Conservation (phyloP, 306 rosid genomes). For the Malus fusca region DNA sequence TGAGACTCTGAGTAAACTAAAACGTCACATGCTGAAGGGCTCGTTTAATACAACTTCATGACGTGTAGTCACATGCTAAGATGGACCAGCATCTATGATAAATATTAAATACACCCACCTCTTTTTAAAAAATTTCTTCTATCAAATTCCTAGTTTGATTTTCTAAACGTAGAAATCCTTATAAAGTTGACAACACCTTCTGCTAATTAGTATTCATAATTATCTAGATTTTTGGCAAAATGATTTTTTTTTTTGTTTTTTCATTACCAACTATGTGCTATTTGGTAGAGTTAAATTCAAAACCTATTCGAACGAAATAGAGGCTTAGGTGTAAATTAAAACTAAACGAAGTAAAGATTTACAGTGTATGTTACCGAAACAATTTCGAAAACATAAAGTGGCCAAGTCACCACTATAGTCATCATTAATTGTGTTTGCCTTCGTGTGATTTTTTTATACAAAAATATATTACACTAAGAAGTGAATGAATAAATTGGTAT, state of each 20-base stretch:
- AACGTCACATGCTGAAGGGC: rapidly evolving
- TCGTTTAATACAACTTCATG: no score
- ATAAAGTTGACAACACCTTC: not conserved
- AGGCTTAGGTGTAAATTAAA: not conserved
- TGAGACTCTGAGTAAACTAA: no score
- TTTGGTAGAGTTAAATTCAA: not conserved
- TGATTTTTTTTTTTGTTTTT: no score
- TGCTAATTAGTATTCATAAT: not conserved
- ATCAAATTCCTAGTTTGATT: not conserved
- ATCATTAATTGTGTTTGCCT: not conserved
- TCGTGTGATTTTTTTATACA: no score
- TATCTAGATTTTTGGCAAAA: not conserved
- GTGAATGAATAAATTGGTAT: no score
- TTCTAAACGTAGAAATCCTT: not conserved
- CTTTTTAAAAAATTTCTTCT: not conserved
- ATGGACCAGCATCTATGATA: not conserved
- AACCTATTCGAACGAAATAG: no score
- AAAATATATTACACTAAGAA: no score
- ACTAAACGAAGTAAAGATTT: no score
- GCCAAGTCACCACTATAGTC: not conserved
- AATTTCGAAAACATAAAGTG: not conserved
- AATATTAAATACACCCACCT: not conserved
- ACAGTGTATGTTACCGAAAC: no score
- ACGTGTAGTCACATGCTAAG: not conserved
- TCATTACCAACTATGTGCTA: not conserved